phyloP scores from a whole-genome alignment of 805 yeast genomes.

The Saccharomyces paradoxus region DNA sequence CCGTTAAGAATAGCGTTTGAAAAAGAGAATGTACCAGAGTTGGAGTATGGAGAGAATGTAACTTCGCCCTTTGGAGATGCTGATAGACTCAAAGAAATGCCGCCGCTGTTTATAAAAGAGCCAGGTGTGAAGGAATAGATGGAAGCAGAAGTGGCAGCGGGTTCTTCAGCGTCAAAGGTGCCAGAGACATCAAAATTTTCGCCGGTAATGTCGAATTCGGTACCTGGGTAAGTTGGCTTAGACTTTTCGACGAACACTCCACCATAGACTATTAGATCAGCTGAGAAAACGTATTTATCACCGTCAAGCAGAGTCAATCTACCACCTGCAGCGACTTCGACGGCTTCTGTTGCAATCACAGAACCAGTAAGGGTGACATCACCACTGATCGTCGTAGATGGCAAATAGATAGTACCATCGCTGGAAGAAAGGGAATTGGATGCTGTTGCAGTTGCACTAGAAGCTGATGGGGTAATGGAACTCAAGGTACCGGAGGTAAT shows the following conservation, averaged over 20 bases:
- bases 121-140: background rate
- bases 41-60: background rate
- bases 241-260: background rate
- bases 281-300: background rate
- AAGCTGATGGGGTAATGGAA: background rate
- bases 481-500: background rate
- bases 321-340: background rate
- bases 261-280: background rate
- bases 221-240: slow-evolving; percentile 1
- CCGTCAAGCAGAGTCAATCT: slow-evolving; percentile 1
- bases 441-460: background rate
- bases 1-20: background rate
- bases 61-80: background rate
- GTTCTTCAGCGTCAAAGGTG: background rate
- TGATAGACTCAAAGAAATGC: background rate
- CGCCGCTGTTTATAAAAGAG: slow-evolving; percentile 1
- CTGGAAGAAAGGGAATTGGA: background rate
- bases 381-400: slow-evolving; percentile 1
- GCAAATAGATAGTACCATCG: background rate
- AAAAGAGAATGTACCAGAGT: slow-evolving; percentile 2
- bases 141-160: slow-evolving; percentile 2
- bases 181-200: background rate
- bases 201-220: background rate
- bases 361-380: slow-evolving; percentile 1
- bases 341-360: slow-evolving; percentile 1